Evolutionary conservation across 1,284 basidiomycete genomes (phyloP).

Genomic region (Afroboletus lepidellus): DNA sequence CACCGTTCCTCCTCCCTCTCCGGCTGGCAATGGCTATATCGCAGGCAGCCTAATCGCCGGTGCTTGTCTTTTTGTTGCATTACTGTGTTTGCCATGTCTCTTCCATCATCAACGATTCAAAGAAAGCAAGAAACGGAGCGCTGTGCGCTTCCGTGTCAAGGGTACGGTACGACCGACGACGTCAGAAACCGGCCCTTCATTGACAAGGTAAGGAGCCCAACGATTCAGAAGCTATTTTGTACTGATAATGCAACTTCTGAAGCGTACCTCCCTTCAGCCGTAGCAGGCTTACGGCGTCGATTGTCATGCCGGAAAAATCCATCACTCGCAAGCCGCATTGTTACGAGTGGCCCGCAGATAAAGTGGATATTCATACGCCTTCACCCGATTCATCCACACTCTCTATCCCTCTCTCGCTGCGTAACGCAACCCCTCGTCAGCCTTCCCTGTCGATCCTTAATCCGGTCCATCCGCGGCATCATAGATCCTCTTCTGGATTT

Average conservation of each 20-base stretch:
- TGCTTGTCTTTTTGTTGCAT: conserved; percentile 11
- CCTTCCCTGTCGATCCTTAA: conserved; percentile 10
- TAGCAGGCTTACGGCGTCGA: conserved; percentile 40
- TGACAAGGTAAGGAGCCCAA: conserved; percentile 14
- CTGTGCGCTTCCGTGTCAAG: conserved; percentile 48
- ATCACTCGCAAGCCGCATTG: conserved; percentile 34
- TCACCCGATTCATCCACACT: conserved; percentile 35
- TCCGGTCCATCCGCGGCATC: conserved; percentile 14
- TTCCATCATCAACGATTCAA: conserved; percentile 42
- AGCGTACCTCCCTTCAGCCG: conserved; percentile 42
- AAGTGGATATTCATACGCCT: conserved; percentile 42
- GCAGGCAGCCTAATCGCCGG: conserved; percentile 38
- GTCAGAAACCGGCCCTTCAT: conserved; percentile 2
- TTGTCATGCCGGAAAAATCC: conserved; percentile 53
- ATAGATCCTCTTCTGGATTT: conserved; percentile 23
- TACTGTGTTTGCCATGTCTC: conserved; percentile 33
- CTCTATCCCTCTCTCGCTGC: conserved; percentile 2
- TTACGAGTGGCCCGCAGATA: conserved; percentile 32
- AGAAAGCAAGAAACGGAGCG: conserved; percentile 35
- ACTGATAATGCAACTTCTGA: conserved; percentile 5
- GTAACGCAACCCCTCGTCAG: conserved; percentile 9
- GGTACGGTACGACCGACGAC: conserved; percentile 38
- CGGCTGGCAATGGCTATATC: conserved; percentile 36
- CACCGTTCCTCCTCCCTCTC: neutral
- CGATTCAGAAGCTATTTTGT: neutral